Evolutionary conservation across 495 filamentous ascomycete species (phyloP), one percentile per base, ranked within the genome.

Genomic region (Podospora didyma): DNA sequence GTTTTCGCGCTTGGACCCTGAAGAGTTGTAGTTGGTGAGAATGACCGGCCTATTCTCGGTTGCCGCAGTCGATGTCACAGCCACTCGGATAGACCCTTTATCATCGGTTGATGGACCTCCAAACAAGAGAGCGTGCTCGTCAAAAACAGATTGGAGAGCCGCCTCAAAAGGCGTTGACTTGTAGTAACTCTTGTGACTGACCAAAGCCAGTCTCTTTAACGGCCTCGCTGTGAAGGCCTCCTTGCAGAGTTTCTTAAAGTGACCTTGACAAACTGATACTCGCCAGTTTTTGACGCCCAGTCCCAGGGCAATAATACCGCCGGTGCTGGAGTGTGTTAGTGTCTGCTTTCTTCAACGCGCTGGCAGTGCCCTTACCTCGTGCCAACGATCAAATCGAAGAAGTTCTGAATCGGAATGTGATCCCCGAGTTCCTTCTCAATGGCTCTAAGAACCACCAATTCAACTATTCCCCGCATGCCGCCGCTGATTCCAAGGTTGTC

Each of bases 241-340:
- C 2, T 60, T 60, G 44, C 69, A 76, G 12, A 80, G 54, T 2
- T 65, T 58, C 35, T 64, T 67, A 55, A 83, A 83, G 20, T 74
- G 62, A 17, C 63, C 60, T 16, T 74, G 71, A 54, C 73, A 77
- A 2, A 66, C 53, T 1, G 72, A 62, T n/a, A 81, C 67, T 3
- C 67, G 56, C 73, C 75, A 80, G 41, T 74, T 68, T 49, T 79
- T 70, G 19, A 76, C 70, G 3, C 74, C 80, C 9, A 87, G 69
- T 0, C 74, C 79, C 24, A 85, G 66, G 1, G 82, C 79, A 49
- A 86, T 78, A 54, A 86, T 75, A 17, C 81, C 80, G 0, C 83
- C 81, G 16, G 79, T 79, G 48, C 81, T 82, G 41, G 22, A 39
- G 46, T 23, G n/a, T 37, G 39, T 42, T 7, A 42, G 39, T 12